Evolutionary conservation across 257 asterid species (phyloP), one percentile per base, ranked within the genome.

Genomic region (Phtheirospermum japonicum): DNA sequence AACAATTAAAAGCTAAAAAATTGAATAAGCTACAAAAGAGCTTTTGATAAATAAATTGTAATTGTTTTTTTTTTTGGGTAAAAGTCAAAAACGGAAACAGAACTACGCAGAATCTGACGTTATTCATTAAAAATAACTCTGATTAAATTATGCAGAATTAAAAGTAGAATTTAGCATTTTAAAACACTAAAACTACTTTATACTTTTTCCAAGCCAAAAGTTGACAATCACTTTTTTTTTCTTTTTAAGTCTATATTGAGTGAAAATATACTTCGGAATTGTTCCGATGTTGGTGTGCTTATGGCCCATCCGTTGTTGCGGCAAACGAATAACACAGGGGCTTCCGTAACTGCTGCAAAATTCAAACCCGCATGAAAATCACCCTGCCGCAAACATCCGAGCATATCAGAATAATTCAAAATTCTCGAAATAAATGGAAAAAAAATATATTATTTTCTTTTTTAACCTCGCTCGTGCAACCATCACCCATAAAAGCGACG

Each of bases 271-370:
- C 97, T 92, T 73, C 94, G 77, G 64, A 92, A 92, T 28, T 89
- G 97, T 4, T 92, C 78, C 0, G 88, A 62, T 31, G 62, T 36
- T 6, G 99, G 93, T 13, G 96, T 89, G 82, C 99, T 92, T 57
- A 92, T 89, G 70, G 97, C 97, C 96, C 95, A 92, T 45, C 99
- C 97, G 43, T 92, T 89, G 83, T 92, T 92, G 57, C 99, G 93
- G 67, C 97, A 86, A 45, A 92, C 67, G 66, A 89, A 85, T 51
- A 86, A 32, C 30, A 89, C 88, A 0, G 99, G 95, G 46, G 83
- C 94, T 46, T 87, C 95, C 87, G 77, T 63, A 11, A 92, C 96
- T 3, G 95, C 95, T 19, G 97, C 96, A 68, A 92, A 89, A 71
- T 92, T 92, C 78, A 89, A 14, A 3, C 80, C 97, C 17, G 97